These are phyloP conservation scores for Dianthus caryophyllus DNA, from an alignment of 148 eudicot genomes.

Conservation along the genomic window DNA sequence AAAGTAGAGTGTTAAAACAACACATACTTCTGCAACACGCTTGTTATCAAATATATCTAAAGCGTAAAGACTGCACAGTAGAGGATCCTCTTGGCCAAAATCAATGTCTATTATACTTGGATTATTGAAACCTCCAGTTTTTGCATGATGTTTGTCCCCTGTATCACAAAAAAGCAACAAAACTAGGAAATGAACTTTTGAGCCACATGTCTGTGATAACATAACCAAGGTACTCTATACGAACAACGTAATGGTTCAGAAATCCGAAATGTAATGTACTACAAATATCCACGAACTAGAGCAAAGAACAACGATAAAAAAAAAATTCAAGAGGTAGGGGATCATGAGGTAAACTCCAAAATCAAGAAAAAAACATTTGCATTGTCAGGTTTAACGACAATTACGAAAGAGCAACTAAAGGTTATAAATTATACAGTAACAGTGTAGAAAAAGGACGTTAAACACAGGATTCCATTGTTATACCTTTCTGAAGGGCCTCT, in stretches of 20 bases:
- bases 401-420: background rate
- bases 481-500: constrained; percentile 36
- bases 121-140: constrained; percentile 32
- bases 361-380: background rate
- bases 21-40: constrained; percentile 58
- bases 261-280: background rate
- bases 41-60: constrained; percentile 50
- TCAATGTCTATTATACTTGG: constrained; percentile 55
- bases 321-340: too few species aligned
- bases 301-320: background rate
- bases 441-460: background rate
- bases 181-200: background rate
- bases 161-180: constrained; percentile 23
- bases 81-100: constrained; percentile 66
- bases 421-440: too few species aligned
- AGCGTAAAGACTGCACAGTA: constrained; percentile 74
- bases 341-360: background rate
- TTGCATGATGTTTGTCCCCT: constrained; percentile 35
- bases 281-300: background rate
- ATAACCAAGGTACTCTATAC: background rate
- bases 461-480: constrained; percentile 15
- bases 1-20: too few species aligned
- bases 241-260: background rate
- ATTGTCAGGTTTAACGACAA: background rate
- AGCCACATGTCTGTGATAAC: background rate